These are phyloP conservation scores for Leishmania turanica DNA, from an alignment of 208 protist genomes.

Conservation along the genomic window DNA sequence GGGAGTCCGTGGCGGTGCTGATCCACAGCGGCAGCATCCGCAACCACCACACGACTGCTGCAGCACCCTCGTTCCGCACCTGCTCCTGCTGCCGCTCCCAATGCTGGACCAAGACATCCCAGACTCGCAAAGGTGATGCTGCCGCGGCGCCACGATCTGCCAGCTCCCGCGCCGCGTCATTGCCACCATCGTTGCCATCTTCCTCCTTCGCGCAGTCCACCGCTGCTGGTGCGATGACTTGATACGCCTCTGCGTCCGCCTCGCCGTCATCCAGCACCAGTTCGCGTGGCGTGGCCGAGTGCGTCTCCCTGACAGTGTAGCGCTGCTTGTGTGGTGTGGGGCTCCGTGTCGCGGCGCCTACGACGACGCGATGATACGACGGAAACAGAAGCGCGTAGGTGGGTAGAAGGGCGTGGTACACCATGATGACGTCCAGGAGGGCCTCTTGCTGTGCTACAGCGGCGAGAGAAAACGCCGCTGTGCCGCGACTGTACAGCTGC, in stretches of 20 bases:
- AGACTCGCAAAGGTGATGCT: slow-evolving; percentile 22
- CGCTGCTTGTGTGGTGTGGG: not conserved
- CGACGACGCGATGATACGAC: slow-evolving; percentile 18
- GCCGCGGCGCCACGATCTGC: not conserved
- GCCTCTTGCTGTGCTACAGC: slow-evolving; percentile 2
- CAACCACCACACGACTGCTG: slow-evolving; percentile 44
- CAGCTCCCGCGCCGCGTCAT: not conserved
- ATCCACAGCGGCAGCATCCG: slow-evolving; percentile 31
- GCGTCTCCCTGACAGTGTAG: not conserved
- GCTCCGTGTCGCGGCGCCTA: not conserved
- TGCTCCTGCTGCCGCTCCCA: slow-evolving; percentile 33
- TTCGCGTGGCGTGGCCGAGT: not conserved
- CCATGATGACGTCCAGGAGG: slow-evolving; percentile 14
- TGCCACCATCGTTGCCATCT: too few relatives aligned
- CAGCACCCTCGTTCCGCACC: slow-evolving; percentile 38
- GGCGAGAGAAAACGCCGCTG: not conserved
- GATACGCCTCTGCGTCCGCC: not conserved
- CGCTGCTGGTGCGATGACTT: not conserved
- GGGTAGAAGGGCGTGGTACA: slow-evolving; percentile 24
- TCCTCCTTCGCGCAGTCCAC: not conserved
- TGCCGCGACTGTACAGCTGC: not conserved
- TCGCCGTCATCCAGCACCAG: not conserved
- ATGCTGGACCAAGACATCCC: slow-evolving; percentile 31
- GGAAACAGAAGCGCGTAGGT: slow-evolving; percentile 28
- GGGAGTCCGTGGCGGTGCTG: slow-evolving; percentile 4